Evolutionary conservation across 768 basidiomycete species (phyloP).

Genomic region (Amanita pallidorosea): DNA sequence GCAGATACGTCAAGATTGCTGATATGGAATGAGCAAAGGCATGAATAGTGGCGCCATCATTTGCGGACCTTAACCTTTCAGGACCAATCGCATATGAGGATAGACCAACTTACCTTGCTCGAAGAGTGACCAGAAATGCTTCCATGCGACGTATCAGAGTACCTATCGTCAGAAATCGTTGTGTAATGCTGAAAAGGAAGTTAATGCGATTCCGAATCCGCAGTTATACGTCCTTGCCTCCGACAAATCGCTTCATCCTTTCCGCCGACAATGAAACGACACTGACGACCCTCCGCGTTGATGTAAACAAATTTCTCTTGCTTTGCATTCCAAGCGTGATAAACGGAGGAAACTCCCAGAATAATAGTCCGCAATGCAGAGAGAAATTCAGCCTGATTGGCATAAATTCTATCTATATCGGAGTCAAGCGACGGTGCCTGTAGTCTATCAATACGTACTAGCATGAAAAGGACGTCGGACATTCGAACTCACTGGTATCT

Average conservation of each 20-base stretch:
- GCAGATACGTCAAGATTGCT: constrained; percentile 38
- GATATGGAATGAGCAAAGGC: constrained; percentile 60
- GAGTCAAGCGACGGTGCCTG: constrained; percentile 33
- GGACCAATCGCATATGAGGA: neutral
- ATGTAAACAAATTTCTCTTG: constrained; percentile 48
- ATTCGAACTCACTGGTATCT: constrained; percentile 41
- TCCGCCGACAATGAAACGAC: constrained; percentile 39
- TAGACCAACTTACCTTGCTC: constrained; percentile 30
- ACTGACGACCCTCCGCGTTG: constrained; percentile 20
- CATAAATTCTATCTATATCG: constrained; percentile 26
- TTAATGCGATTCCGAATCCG: neutral
- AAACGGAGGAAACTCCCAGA: constrained; percentile 56
- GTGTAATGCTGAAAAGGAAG: constrained; percentile 32
- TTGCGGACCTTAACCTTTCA: constrained; percentile 24
- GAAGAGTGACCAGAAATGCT: constrained; percentile 32
- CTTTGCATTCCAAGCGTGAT: constrained; percentile 51
- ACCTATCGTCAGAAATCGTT: constrained; percentile 60
- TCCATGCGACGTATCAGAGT: constrained; percentile 60
- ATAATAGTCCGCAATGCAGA: constrained; percentile 43
- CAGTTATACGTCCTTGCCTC: constrained; percentile 30
- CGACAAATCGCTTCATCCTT: constrained; percentile 43
- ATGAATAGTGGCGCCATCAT: constrained; percentile 44
- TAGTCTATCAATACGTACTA: constrained; percentile 25
- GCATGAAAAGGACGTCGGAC: neutral
- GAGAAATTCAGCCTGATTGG: constrained; percentile 38